Percentiles rank a stretch among this genome's conserved stretches.
phyloP scores from a whole-genome alignment of 768 basidiomycete species.

The Tylopilus subfusipes region DNA sequence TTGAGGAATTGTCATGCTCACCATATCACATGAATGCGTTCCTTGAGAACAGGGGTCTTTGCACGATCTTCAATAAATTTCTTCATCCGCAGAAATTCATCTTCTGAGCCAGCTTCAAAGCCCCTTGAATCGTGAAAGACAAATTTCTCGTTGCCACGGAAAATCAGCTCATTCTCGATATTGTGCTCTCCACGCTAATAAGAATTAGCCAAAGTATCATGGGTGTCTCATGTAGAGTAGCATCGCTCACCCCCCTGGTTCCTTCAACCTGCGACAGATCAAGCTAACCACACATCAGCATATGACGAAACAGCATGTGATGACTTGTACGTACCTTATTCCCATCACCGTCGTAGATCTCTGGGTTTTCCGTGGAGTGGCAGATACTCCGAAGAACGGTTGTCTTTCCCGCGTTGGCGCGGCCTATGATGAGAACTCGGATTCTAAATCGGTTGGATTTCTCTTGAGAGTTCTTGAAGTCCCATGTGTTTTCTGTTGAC shows the following conservation, averaged over 20 bases:
- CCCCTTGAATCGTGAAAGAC: slow-evolving; percentile 4
- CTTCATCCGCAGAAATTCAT: slow-evolving; percentile 1
- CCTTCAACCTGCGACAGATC: background rate
- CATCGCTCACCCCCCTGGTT: background rate
- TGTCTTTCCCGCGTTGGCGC: too few relatives aligned
- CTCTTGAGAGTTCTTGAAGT: too few relatives aligned
- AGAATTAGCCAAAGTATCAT: background rate
- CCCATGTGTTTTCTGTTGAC: too few relatives aligned
- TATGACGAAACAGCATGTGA: too few relatives aligned
- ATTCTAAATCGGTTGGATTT: too few relatives aligned
- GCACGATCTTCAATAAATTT: slow-evolving; percentile 1
- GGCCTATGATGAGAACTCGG: too few relatives aligned
- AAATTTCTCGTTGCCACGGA: background rate
- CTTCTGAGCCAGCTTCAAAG: slow-evolving; percentile 7
- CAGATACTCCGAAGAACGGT: too few relatives aligned
- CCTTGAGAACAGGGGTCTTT: background rate
- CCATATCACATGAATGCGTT: slow-evolving; percentile 8
- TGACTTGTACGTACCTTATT: background rate
- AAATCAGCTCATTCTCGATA: background rate
- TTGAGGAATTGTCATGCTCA: background rate
- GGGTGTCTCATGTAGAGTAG: background rate
- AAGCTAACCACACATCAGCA: background rate
- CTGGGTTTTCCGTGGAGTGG: too few relatives aligned
- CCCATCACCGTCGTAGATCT: background rate
- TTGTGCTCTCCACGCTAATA: background rate